These are phyloP conservation scores for Metschnikowia reukaufii DNA, from an alignment of 805 yeast genomes.

Conservation along the genomic window DNA sequence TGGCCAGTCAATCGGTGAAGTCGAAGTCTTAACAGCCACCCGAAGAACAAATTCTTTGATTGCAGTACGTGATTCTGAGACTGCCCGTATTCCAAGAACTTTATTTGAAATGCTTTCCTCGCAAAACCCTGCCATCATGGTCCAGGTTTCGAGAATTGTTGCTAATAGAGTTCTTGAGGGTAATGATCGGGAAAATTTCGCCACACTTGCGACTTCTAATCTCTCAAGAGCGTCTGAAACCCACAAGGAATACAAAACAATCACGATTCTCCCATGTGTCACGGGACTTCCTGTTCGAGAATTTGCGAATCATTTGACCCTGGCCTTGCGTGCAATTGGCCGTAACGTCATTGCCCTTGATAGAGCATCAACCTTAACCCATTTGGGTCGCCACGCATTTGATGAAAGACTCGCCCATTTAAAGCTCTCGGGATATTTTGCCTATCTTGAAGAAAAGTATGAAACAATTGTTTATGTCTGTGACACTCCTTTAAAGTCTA, in stretches of 20 bases:
- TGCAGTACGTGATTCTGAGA: slow-evolving; percentile 90
- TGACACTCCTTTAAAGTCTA: slow-evolving; percentile 77
- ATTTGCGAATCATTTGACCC: slow-evolving; percentile 71
- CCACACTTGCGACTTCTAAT: slow-evolving; percentile 27
- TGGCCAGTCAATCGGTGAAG: slow-evolving; percentile 93
- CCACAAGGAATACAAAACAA: slow-evolving; percentile 66
- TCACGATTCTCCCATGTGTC: slow-evolving; percentile 79
- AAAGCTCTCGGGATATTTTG: slow-evolving; percentile 84
- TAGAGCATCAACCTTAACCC: slow-evolving; percentile 74
- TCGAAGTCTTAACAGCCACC: slow-evolving; percentile 85
- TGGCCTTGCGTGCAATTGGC: slow-evolving; percentile 72
- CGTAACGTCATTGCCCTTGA: slow-evolving; percentile 75
- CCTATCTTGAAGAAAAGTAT: slow-evolving; percentile 85
- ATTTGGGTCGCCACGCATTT: slow-evolving; percentile 89
- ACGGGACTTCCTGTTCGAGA: slow-evolving; percentile 82
- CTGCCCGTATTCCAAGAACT: slow-evolving; percentile 89
- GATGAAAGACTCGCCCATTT: slow-evolving; percentile 76
- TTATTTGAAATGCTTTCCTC: slow-evolving; percentile 81
- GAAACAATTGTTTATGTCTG: slow-evolving; percentile 89
- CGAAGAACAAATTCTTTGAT: slow-evolving; percentile 67
- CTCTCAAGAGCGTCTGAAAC: slow-evolving; percentile 32
- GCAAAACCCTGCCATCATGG: slow-evolving; percentile 86
- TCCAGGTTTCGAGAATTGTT: slow-evolving; percentile 83
- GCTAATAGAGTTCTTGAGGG: slow-evolving; percentile 53
- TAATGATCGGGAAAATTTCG: slow-evolving; percentile 12